Base-by-base conservation (phyloP, 2,329 filamentous ascomycete genomes). In the Thielaviopsis punctulata region DNA sequence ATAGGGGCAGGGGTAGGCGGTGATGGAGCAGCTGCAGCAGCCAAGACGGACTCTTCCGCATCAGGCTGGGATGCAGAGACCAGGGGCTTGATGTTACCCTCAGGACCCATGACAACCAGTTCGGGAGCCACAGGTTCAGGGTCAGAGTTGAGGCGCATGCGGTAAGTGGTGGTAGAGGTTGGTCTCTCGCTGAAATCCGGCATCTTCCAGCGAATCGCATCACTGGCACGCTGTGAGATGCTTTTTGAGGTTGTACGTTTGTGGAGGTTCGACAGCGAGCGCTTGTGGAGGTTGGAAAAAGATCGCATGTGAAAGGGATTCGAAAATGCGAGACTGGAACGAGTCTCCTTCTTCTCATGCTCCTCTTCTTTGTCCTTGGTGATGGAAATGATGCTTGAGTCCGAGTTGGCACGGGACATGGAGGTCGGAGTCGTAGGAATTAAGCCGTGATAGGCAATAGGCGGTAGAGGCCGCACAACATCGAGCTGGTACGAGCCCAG, bases 371-470 rank as follows among this genome's bases (percentile, higher is more conserved):
- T 39, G 12, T 47, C 30, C 2, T 48, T 33, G 10, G 9, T 12
- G 15, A 33, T 19, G 8, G 45, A 43, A 6, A 47, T 10, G 5
- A 55, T 21, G 9, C 44, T 55, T 2, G 43, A 19, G 18, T 55
- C 45, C n/a, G 49, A 52, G 15, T 41, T 45, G 21, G 45, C 10
- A 5, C 53, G 49, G 8, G 39, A 21, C 15, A 25, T 22, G 19
- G 10, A 19, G 22, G 45, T 33, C 4, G 61, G 60, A 1, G 61
- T 59, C 0, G 62, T 62, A 0, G 63, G 57, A 1, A 67, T 59
- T 1, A 67, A 55, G 1, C 65, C 65, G 43, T 67, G 61, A 22
- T 61, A 62, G 23, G 56, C 57, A 10, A 67, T 65, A 1, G 57
- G 59, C 2, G 65, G 63, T 1, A 61, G 60, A 7, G 61, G 58